Percentiles rank a stretch among this genome's conserved stretches.
Conservation (phyloP, 768 basidiomycete genomes). For the Rhodotorula diobovata region DNA sequence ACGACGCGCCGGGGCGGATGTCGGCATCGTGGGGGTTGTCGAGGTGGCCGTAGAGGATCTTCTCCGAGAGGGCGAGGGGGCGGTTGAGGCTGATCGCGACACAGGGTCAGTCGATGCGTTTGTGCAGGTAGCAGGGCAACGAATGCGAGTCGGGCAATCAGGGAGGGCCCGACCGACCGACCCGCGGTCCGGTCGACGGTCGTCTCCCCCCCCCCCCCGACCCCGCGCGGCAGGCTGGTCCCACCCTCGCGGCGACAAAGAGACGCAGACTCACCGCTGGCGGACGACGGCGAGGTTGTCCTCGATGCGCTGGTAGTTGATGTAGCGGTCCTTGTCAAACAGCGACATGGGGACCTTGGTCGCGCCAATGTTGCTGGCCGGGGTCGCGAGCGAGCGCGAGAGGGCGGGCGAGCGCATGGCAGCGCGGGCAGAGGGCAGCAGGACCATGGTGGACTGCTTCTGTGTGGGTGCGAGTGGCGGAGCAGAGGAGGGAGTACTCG, state of each 20-base stretch:
- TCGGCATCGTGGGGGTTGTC: constrained; percentile 89
- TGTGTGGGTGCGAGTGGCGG: constrained; percentile 40
- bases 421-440: constrained; percentile 44
- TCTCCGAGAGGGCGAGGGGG: constrained; percentile 43
- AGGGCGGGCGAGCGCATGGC: constrained; percentile 21
- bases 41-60: constrained; percentile 75
- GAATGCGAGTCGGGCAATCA: too few relatives aligned
- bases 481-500: too few relatives aligned
- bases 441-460: constrained; percentile 82
- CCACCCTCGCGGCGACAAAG: background rate
- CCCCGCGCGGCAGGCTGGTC: too few relatives aligned
- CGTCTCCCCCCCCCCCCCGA: too few relatives aligned
- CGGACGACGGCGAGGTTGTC: constrained; percentile 88
- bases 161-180: background rate
- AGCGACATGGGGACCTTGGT: constrained; percentile 51
- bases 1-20: constrained; percentile 83
- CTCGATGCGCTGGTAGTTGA: constrained; percentile 71
- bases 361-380: constrained; percentile 41
- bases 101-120: background rate
- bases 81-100: constrained; percentile 36
- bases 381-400: constrained; percentile 37
- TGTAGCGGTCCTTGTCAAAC: constrained; percentile 48
- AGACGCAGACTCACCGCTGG: constrained; percentile 38
- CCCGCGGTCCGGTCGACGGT: too few relatives aligned
- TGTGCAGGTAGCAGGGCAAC: background rate